Percentiles rank a stretch among this genome's conserved stretches.
Evolutionary conservation across 2,329 filamentous ascomycete species (phyloP).

Genomic region (Colletotrichum orchidophilum): DNA sequence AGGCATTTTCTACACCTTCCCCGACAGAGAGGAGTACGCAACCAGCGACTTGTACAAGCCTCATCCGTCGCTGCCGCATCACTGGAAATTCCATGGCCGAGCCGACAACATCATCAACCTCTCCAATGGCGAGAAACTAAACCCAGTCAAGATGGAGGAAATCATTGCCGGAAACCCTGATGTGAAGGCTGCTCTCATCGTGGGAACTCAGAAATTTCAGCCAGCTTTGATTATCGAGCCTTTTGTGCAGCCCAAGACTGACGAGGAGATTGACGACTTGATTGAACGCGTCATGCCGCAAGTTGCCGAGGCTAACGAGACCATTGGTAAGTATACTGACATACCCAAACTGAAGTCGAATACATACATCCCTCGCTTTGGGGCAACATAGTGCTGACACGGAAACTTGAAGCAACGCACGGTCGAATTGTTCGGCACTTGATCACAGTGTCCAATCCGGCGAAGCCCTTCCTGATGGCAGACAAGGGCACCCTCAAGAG

Average conservation of each 20-base stretch:
- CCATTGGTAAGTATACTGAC: constrained; percentile 7
- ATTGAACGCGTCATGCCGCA: constrained; percentile 55
- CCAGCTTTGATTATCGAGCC: constrained; percentile 59
- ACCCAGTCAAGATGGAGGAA: constrained; percentile 53
- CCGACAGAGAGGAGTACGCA: constrained; percentile 46
- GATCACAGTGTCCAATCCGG: constrained; percentile 48
- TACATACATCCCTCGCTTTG: not conserved
- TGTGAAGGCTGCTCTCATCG: constrained; percentile 53
- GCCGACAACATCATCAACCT: constrained; percentile 57
- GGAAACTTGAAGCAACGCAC: constrained; percentile 44
- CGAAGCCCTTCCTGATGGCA: constrained; percentile 54
- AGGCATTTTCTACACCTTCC: constrained; percentile 53
- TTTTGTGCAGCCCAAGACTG: constrained; percentile 37
- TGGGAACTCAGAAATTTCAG: constrained; percentile 57
- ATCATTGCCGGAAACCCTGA: constrained; percentile 49
- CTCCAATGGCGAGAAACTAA: constrained; percentile 61
- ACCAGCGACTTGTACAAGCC: constrained; percentile 54
- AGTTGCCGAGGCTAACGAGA: constrained; percentile 52
- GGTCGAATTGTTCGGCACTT: constrained; percentile 54
- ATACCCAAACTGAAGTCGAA: not conserved
- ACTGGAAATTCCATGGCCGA: constrained; percentile 46
- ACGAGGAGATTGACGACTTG: constrained; percentile 39
- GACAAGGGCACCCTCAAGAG: constrained; percentile 58
- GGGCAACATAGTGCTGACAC: not conserved
- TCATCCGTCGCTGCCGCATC: constrained; percentile 47